Evolutionary conservation across 1,139 yeast species (phyloP), one percentile per base, ranked within the genome.

Genomic region (Meyerozyma guilliermondii): DNA sequence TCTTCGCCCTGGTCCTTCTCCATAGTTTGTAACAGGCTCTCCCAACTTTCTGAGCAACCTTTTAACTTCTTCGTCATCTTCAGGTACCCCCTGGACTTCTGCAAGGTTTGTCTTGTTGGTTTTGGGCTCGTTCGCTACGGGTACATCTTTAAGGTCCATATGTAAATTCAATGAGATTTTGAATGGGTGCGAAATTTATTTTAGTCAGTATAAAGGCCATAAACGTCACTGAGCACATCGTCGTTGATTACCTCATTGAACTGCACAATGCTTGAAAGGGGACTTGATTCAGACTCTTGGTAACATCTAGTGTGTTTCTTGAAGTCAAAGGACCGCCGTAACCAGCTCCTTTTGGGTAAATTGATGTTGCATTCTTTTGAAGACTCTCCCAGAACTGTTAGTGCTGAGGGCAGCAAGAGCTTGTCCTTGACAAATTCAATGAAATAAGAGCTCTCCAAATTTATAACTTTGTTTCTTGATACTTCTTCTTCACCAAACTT

Each of bases 1-100:
- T 51, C 95, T 65, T 23, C 72, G 82, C 1, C 74, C 76, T 7
- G 68, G 74, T 43, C 75, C 83, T 60, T 87, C 95, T 0, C 82
- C 85, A 50, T 71, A 73, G 20, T 65, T 56, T 0, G 78, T 72
- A n/a, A 74, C 68, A 1, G 91, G 89, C 52, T 83, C 82, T 7
- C 76, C 78, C 10, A 82, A 53, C 27, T 59, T 59, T 33, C 78
- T 61, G 40, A 87, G 66, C 39, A 64, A 60, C 14, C 50, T 50
- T 43, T 76, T 68, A 4, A 87, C 89, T 11, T 78, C 81, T 2
- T 62, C 76, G 53, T 87, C 94, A 39, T 71, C 65, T 0, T 88
- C 80, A 2, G 94, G 92, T 0, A 81, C 74, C 38, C 43, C 60
- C 51, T 40, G 46, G 22, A 43, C 45, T 39, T 39, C 34, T 2